A percentile compares a stretch with the other conserved stretches of the same genome.
phyloP scores from a whole-genome alignment of 495 filamentous ascomycete genomes.

The Podospora appendiculata region DNA sequence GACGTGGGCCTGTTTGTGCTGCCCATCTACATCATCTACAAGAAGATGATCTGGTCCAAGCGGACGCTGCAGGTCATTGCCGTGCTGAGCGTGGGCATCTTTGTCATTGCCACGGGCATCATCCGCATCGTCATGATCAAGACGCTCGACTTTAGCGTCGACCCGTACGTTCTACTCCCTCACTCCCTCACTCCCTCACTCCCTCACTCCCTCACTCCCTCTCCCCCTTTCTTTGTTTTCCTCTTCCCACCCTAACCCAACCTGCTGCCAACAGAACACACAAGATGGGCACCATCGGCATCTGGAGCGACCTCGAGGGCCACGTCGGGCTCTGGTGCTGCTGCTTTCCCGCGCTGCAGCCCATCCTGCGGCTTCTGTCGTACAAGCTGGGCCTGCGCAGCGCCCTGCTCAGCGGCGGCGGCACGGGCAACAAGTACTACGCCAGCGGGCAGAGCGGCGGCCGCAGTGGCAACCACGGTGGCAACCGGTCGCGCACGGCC shows the following conservation, averaged over 20 bases:
- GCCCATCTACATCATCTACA: slow-evolving; percentile 25
- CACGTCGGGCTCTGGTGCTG: slow-evolving; percentile 28
- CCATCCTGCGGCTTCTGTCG: slow-evolving; percentile 16
- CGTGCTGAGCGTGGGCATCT: slow-evolving; percentile 21
- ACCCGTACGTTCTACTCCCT: slow-evolving; percentile 13
- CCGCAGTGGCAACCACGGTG: neutral
- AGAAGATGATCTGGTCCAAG: slow-evolving; percentile 22
- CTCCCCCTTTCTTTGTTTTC: too few relatives aligned
- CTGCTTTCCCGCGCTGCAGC: slow-evolving; percentile 25
- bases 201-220: neutral
- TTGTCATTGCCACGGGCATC: slow-evolving; percentile 20
- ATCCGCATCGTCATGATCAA: slow-evolving; percentile 15
- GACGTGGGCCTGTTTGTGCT: slow-evolving; percentile 20
- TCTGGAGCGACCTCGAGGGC: slow-evolving; percentile 27
- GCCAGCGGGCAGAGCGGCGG: neutral
- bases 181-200: neutral
- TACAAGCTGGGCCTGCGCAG: slow-evolving; percentile 13
- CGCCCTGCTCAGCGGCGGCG: neutral
- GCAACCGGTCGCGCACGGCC: neutral
- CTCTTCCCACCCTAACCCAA: neutral
- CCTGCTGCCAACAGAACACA: slow-evolving; percentile 9
- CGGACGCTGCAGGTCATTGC: slow-evolving; percentile 22
- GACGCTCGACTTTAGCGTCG: slow-evolving; percentile 4
- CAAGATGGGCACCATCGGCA: slow-evolving; percentile 17
- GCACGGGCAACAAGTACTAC: neutral